Conservation (phyloP, 108 stramenopile genomes). For the Craspedostauros australis region DNA sequence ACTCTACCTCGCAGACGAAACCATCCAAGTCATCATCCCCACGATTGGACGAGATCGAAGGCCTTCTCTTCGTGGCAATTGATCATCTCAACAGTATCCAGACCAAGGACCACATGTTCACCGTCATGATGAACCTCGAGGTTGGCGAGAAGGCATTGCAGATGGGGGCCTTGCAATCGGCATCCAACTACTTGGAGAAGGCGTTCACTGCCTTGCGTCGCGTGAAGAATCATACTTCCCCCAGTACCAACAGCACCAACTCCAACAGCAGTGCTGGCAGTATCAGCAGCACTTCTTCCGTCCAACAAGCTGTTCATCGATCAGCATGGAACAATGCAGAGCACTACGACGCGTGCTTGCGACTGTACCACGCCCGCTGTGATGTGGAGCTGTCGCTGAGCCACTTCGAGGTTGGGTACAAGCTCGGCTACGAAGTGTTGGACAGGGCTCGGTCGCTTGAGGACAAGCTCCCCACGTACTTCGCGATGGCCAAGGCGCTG, state of each 20-base stretch:
- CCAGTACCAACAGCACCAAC: too few species aligned
- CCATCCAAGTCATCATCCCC: too few species aligned
- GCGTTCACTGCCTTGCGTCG: background rate
- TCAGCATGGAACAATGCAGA: too few species aligned
- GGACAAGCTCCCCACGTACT: background rate
- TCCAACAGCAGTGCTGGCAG: too few species aligned
- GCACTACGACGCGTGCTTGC: constrained; percentile 6
- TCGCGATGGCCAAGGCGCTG: background rate
- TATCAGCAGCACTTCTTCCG: too few species aligned
- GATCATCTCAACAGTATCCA: too few species aligned
- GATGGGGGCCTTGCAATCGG: background rate
- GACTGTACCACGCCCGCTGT: background rate
- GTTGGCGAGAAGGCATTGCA: background rate
- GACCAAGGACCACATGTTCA: background rate
- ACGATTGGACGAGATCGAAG: too few species aligned
- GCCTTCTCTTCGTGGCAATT: background rate
- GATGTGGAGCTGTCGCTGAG: background rate
- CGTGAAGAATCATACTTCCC: background rate
- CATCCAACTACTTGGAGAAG: background rate
- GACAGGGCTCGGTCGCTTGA: background rate
- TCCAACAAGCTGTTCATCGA: too few species aligned
- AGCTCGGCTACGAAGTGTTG: background rate
- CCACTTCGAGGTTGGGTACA: background rate
- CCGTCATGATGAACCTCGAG: background rate
- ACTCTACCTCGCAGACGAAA: too few species aligned